Conservation (phyloP, 2,329 filamentous ascomycete species). For the Colletotrichum salicis region DNA sequence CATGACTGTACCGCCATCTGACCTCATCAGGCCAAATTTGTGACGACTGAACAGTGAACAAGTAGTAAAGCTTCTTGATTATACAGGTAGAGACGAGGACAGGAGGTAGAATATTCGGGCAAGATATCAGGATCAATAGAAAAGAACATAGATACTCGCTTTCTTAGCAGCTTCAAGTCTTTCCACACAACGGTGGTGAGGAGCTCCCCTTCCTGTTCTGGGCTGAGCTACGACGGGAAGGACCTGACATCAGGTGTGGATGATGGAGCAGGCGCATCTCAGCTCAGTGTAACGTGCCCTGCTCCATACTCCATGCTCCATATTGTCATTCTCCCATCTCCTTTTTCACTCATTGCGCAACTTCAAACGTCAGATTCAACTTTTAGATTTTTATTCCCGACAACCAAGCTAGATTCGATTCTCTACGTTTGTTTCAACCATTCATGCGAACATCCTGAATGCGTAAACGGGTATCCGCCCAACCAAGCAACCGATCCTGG, state of each 20-base stretch:
- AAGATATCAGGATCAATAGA: too few relatives aligned
- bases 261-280: conserved; percentile 9
- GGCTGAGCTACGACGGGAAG: neutral
- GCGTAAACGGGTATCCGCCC: neutral
- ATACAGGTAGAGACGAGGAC: neutral
- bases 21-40: neutral
- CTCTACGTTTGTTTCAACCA: neutral
- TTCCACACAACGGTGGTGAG: neutral
- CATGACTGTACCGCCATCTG: neutral
- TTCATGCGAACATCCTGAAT: neutral
- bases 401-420: neutral
- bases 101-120: neutral
- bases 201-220: neutral
- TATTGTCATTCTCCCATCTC: neutral
- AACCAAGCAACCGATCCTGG: neutral
- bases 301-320: neutral
- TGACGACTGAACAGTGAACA: too few relatives aligned
- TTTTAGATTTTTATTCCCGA: neutral
- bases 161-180: neutral
- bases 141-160: too few relatives aligned
- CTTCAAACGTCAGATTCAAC: neutral
- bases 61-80: too few relatives aligned
- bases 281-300: conserved; percentile 17
- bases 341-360: neutral
- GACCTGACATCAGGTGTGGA: too few relatives aligned